Evolutionary conservation across 306 rosid genomes (phyloP).

Genomic region (Cicer judaicum): DNA sequence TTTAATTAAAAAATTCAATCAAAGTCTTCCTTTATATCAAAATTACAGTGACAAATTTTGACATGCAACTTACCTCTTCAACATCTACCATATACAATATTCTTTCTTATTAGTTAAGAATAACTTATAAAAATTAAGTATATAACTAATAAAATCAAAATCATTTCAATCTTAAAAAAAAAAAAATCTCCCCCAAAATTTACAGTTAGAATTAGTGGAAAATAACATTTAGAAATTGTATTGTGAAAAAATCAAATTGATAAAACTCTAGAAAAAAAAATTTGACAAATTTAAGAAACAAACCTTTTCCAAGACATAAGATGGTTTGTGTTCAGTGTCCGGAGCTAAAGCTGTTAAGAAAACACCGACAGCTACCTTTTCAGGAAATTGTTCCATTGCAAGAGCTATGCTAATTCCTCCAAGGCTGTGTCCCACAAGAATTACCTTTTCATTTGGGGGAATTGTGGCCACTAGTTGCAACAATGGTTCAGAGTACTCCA

Average conservation of each 20-base stretch:
- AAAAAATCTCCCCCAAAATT: too few species aligned
- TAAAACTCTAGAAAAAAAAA: background rate
- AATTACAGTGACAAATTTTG: too few species aligned
- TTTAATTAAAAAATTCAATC: too few species aligned
- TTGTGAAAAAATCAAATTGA: too few species aligned
- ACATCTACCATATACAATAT: too few species aligned
- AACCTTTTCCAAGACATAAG: slow-evolving; percentile 66
- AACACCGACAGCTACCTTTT: slow-evolving; percentile 59
- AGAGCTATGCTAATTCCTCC: slow-evolving; percentile 72
- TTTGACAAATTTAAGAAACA: background rate
- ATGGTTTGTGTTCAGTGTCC: slow-evolving; percentile 54
- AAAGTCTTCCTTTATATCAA: too few species aligned
- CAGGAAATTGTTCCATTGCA: slow-evolving; percentile 67
- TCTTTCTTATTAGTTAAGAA: background rate
- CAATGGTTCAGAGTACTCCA: slow-evolving; percentile 61
- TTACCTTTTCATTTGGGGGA: slow-evolving; percentile 53
- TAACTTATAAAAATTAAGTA: too few species aligned
- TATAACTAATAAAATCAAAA: background rate
- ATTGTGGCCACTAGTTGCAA: slow-evolving; percentile 55
- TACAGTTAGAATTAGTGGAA: too few species aligned
- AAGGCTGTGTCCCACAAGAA: slow-evolving; percentile 79
- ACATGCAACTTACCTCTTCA: too few species aligned
- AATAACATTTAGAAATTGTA: too few species aligned
- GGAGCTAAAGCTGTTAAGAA: slow-evolving; percentile 72
- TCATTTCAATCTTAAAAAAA: too few species aligned